Evolutionary conservation across 805 yeast genomes (phyloP).

Genomic region (Kluyveromyces siamensis): DNA sequence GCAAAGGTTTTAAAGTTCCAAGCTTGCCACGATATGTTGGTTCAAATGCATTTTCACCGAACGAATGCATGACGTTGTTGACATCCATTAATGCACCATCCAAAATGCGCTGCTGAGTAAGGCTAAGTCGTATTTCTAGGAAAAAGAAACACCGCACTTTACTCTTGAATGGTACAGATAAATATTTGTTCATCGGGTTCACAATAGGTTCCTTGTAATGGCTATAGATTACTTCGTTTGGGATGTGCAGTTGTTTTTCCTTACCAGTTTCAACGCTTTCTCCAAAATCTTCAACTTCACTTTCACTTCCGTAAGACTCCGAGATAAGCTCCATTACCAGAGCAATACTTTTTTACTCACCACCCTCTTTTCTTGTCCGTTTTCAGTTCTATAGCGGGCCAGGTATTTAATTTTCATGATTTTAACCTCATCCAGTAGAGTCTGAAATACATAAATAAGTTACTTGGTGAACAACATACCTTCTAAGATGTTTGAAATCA

Average conservation of each 20-base stretch:
- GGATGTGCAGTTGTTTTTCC: constrained; percentile 11
- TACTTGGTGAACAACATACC: too few relatives aligned
- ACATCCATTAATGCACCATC: constrained; percentile 6
- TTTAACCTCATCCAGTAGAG: too few relatives aligned
- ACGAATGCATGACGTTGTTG: constrained; percentile 4
- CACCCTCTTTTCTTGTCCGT: neutral
- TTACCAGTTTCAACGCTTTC: neutral
- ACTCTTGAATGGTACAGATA: neutral
- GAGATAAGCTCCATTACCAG: constrained; percentile 12
- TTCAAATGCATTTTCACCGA: constrained; percentile 8
- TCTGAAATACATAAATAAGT: too few relatives aligned
- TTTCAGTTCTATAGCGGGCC: too few relatives aligned
- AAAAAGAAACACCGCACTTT: constrained; percentile 11
- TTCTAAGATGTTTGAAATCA: too few relatives aligned
- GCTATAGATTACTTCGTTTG: constrained; percentile 15
- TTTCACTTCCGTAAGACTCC: constrained; percentile 10
- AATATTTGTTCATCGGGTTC: neutral
- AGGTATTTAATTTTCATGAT: too few relatives aligned
- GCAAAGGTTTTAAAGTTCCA: constrained; percentile 23
- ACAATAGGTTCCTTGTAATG: constrained; percentile 18
- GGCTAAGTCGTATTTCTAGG: constrained; percentile 18
- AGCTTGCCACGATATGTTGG: constrained; percentile 18
- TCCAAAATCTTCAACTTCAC: constrained; percentile 4
- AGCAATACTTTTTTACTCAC: neutral
- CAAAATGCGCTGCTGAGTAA: constrained; percentile 10